phyloP scores from a whole-genome alignment of 352 stramenopile genomes.

The Pythium sp. region DNA sequence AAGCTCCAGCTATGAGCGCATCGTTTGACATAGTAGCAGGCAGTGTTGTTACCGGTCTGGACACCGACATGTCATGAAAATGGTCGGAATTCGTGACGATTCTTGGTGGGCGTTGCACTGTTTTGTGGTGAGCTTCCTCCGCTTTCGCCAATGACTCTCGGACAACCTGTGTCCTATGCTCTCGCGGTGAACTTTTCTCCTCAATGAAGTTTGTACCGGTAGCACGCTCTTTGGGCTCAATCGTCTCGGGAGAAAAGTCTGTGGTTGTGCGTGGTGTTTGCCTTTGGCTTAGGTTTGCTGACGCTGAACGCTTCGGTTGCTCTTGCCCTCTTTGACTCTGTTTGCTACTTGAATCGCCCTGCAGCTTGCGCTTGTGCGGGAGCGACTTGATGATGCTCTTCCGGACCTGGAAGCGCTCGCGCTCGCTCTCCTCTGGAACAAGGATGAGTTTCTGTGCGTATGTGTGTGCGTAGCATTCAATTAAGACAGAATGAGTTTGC shows the following conservation, averaged over 20 bases:
- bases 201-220: background rate
- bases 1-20: background rate
- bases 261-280: background rate
- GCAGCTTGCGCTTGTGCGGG: background rate
- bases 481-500: background rate
- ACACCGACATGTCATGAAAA: background rate
- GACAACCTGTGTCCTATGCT: background rate
- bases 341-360: background rate
- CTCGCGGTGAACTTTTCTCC: background rate
- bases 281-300: background rate
- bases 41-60: background rate
- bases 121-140: background rate
- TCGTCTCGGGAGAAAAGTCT: background rate
- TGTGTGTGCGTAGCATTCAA: background rate
- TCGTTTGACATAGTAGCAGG: too few relatives aligned
- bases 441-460: conserved; percentile 11
- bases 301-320: background rate
- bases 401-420: conserved; percentile 15
- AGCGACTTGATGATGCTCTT: conserved; percentile 6
- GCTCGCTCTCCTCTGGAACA: background rate
- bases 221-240: background rate
- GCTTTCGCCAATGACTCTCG: background rate
- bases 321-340: background rate
- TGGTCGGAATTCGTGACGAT: conserved; percentile 1
- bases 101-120: background rate